Evolutionary conservation across 768 basidiomycete species (phyloP).

Genomic region (Favolaschia claudopus): DNA sequence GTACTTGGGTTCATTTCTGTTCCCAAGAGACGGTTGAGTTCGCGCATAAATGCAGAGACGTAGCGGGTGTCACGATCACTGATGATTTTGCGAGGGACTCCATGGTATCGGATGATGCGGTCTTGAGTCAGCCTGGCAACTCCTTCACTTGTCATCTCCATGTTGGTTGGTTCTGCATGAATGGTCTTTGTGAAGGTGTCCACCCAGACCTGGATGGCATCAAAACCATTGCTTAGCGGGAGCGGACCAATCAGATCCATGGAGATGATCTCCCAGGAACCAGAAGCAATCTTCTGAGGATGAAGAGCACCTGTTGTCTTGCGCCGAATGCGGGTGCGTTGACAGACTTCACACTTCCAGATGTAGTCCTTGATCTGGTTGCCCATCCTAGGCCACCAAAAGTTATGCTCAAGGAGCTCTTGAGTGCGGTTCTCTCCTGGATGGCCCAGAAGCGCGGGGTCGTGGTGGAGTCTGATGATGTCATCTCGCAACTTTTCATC

Average conservation of each 20-base stretch:
- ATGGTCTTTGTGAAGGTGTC: too few relatives aligned
- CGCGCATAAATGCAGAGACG: constrained; percentile 35
- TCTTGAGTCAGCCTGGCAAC: constrained; percentile 29
- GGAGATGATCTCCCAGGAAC: too few relatives aligned
- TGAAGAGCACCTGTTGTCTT: constrained; percentile 36
- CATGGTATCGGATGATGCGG: constrained; percentile 27
- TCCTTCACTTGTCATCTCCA: constrained; percentile 25
- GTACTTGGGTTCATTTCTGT: constrained; percentile 42
- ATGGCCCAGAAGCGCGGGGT: constrained; percentile 38
- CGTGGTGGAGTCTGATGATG: constrained; percentile 34
- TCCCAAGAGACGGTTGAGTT: constrained; percentile 33
- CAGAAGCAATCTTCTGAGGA: constrained; percentile 18
- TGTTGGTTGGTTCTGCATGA: too few relatives aligned
- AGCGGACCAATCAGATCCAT: too few relatives aligned
- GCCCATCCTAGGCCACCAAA: constrained; percentile 13
- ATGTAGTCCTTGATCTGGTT: constrained; percentile 36
- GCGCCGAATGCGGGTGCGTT: constrained; percentile 41
- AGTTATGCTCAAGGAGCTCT: constrained; percentile 31
- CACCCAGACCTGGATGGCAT: too few relatives aligned
- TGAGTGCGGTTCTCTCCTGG: constrained; percentile 36
- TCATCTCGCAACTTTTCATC: constrained; percentile 16
- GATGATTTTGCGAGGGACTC: constrained; percentile 27
- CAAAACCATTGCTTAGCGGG: too few relatives aligned
- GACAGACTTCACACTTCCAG: too few relatives aligned
- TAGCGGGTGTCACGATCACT: constrained; percentile 22